phyloP scores from a whole-genome alignment of 2,329 filamentous ascomycete genomes.

The Ciborinia camelliae region DNA sequence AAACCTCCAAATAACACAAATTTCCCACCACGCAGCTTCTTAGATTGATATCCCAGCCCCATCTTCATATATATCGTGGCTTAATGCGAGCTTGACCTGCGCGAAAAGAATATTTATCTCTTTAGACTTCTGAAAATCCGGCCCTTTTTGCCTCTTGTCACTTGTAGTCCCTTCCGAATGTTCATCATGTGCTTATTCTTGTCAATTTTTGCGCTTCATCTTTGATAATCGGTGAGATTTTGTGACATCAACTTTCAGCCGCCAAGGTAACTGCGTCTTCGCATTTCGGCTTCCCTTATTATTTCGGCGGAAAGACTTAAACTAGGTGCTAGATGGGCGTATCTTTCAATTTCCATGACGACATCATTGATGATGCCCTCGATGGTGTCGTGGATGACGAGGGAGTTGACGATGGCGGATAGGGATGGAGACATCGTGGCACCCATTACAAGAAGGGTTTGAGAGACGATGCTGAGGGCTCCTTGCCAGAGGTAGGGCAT shows the following conservation, averaged over 20 bases:
- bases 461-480: conserved; percentile 76
- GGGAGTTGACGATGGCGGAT: conserved; percentile 57
- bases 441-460: conserved; percentile 79
- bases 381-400: conserved; percentile 59
- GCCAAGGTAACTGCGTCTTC: conserved; percentile 59
- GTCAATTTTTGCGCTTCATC: background rate
- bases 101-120: background rate
- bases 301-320: conserved; percentile 75
- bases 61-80: background rate
- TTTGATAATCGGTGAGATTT: background rate
- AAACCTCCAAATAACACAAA: background rate
- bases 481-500: conserved; percentile 86
- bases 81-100: background rate
- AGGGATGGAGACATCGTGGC: conserved; percentile 76
- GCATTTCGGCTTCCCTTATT: conserved; percentile 72
- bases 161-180: background rate
- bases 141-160: conserved; percentile 10
- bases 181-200: background rate
- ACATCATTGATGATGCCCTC: conserved; percentile 77
- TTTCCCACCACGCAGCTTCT: background rate
- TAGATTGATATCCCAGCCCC: background rate
- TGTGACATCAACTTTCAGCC: conserved; percentile 27
- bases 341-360: conserved; percentile 70
- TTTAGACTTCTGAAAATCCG: background rate
- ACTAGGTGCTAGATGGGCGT: conserved; percentile 72